Conservation (phyloP, 371 early-diverging fungal species). For the Mortierella sp. region DNA sequence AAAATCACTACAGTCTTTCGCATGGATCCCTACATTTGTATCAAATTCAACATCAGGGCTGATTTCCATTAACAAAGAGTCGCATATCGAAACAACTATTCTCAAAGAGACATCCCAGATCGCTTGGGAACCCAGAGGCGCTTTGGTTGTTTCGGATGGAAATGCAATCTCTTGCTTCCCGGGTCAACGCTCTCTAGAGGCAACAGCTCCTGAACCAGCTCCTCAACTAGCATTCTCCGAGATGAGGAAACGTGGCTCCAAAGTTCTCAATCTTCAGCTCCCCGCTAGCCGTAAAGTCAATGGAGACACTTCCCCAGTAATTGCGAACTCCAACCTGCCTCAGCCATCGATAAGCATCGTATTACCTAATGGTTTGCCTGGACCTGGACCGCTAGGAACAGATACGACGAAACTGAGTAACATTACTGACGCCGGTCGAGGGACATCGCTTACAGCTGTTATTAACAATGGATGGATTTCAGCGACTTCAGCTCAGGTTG, state of each 20-base stretch:
- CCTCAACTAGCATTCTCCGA: conserved; percentile 48
- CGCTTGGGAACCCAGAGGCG: conserved; percentile 75
- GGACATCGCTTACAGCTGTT: conserved; percentile 22
- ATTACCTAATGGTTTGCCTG: conserved; percentile 21
- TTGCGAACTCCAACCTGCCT: not conserved
- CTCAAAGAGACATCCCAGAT: conserved; percentile 72
- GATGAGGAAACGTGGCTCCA: conserved; percentile 44
- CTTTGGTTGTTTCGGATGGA: conserved; percentile 66
- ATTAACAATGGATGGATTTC: conserved; percentile 36
- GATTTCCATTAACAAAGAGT: conserved; percentile 71
- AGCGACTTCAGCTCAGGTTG: conserved; percentile 24
- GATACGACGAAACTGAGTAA: conserved; percentile 20
- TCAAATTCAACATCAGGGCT: conserved; percentile 58
- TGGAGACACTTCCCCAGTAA: conserved; percentile 26
- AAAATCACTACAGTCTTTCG: conserved; percentile 67
- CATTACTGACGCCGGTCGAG: conserved; percentile 7
- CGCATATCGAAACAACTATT: conserved; percentile 67
- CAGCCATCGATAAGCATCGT: conserved; percentile 38
- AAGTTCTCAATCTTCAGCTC: conserved; percentile 40
- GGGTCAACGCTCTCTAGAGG: conserved; percentile 37
- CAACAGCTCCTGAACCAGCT: conserved; percentile 41
- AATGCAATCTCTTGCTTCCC: conserved; percentile 54
- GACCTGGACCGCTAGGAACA: conserved; percentile 13
- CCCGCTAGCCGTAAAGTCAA: conserved; percentile 43
- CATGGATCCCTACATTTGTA: conserved; percentile 69